Base-by-base conservation (phyloP, 768 basidiomycete species). In the Phylloporus arenicola region DNA sequence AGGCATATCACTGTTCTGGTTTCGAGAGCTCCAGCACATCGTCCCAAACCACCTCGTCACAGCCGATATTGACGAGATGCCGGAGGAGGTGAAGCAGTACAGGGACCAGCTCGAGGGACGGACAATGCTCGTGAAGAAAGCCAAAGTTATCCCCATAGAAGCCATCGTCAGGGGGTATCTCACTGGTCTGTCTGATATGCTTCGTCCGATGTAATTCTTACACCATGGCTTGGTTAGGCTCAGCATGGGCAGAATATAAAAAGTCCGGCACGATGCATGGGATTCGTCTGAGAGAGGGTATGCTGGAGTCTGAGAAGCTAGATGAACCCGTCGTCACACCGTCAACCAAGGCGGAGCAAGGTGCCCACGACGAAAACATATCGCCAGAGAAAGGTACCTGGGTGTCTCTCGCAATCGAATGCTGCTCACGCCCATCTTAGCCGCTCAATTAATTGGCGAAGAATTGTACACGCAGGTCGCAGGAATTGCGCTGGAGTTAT, bases 161-260 rank as follows among this genome's bases (percentile, higher is more conserved):
- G 92, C 89, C 6, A 98, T 99, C 60, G 95, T 98, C 16, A 75
- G 96, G 54, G 95, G 95, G 3, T 98, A 98, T 69, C 75, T 99
- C 52, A 89, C 95, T n/a, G 95, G 95, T 39, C 6, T 22, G 43
- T 34, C 24, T 30, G 20, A 16, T 9, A 29, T 47, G 14, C 12
- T 11, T 43, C 48, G n/a, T 39, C 16, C 20, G 4, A 11, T 42
- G 13, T 30, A 25, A 35, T 54, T 24, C 55, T 63, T 17, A 59
- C 43, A 20, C 31, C 4, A 34, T 13, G 24, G n/a, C 24, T 20
- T 47, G 13, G 37, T 16, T 51, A 98, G 96, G 96, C 39, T 97
- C 95, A 16, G 96, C 88, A 13, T 98, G 94, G 93, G 69, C 79
- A 2, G 96, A 99, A 66, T 99, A 98, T 72, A 84, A 90, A 69